phyloP scores from a whole-genome alignment of 2,329 filamentous ascomycete species.

The Setomelanomma holmii region DNA sequence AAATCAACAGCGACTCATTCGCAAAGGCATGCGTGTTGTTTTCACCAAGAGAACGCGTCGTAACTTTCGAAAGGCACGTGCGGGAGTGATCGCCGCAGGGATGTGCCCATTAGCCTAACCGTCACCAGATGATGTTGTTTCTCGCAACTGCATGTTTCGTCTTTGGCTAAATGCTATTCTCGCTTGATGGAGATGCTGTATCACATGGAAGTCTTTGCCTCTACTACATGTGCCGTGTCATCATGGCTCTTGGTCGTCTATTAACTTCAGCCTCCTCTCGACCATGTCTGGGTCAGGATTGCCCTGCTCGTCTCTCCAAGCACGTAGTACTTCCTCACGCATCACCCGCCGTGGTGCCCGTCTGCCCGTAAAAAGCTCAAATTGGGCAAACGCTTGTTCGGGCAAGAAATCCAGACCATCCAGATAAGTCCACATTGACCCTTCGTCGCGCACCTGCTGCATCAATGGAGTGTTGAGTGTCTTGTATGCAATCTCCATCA shows the following conservation, averaged over 20 bases:
- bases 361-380: constrained; percentile 79
- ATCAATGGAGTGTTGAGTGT: constrained; percentile 75
- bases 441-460: constrained; percentile 67
- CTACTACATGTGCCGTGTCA: background rate
- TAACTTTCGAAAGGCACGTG: constrained; percentile 28
- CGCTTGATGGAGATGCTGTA: no score
- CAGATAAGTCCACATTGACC: constrained; percentile 74
- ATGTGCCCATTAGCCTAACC: constrained; percentile 2
- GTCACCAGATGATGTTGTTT: background rate
- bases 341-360: constrained; percentile 74
- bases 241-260: constrained; percentile 44
- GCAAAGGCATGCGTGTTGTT: constrained; percentile 18
- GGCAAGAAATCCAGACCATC: constrained; percentile 78
- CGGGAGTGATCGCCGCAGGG: constrained; percentile 24
- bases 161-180: no score
- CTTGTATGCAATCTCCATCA: constrained; percentile 76
- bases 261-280: constrained; percentile 40
- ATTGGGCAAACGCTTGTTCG: constrained; percentile 82
- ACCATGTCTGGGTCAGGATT: constrained; percentile 41
- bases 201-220: background rate
- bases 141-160: no score
- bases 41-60: constrained; percentile 30
- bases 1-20: background rate
- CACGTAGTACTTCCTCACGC: constrained; percentile 66
- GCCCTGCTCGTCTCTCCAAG: constrained; percentile 44